These are phyloP conservation scores for Arbutus unedo DNA, from an alignment of 148 eudicot species.

Conservation along the genomic window DNA sequence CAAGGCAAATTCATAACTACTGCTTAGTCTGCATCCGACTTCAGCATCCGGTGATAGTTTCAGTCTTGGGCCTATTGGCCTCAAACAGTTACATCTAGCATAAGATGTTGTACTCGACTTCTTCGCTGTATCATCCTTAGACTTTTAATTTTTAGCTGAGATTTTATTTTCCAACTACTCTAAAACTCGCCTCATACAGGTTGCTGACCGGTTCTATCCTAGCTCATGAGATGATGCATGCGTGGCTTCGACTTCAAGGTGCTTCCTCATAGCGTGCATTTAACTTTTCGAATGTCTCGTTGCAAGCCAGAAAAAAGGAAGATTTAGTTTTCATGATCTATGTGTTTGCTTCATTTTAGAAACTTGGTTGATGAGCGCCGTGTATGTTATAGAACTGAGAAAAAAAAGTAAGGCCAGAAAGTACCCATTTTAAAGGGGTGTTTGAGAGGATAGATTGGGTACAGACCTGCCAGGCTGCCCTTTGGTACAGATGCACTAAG, in stretches of 20 bases:
- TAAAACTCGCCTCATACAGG: slow-evolving; percentile 29
- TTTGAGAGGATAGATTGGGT: too few relatives aligned
- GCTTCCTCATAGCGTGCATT: slow-evolving; percentile 7
- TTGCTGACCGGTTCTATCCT: slow-evolving; percentile 68
- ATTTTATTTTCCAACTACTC: not conserved
- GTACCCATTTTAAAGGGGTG: too few relatives aligned
- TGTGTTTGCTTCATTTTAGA: slow-evolving; percentile 3
- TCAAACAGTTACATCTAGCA: not conserved
- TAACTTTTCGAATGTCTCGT: not conserved
- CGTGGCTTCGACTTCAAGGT: slow-evolving; percentile 71
- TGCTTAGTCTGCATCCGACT: not conserved
- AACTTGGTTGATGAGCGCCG: not conserved
- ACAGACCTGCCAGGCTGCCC: too few relatives aligned
- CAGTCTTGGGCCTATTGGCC: not conserved
- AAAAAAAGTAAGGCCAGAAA: not conserved
- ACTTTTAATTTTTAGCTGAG: not conserved
- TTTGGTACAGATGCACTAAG: not conserved
- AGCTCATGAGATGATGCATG: slow-evolving; percentile 85
- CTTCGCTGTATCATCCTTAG: not conserved
- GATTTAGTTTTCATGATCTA: not conserved
- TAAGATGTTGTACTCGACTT: slow-evolving; percentile 1
- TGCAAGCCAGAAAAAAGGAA: not conserved
- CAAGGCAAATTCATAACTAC: not conserved
- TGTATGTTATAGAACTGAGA: not conserved
- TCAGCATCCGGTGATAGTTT: not conserved